Conservation (phyloP, 306 rosid genomes). For the Abrus pulchellus region DNA sequence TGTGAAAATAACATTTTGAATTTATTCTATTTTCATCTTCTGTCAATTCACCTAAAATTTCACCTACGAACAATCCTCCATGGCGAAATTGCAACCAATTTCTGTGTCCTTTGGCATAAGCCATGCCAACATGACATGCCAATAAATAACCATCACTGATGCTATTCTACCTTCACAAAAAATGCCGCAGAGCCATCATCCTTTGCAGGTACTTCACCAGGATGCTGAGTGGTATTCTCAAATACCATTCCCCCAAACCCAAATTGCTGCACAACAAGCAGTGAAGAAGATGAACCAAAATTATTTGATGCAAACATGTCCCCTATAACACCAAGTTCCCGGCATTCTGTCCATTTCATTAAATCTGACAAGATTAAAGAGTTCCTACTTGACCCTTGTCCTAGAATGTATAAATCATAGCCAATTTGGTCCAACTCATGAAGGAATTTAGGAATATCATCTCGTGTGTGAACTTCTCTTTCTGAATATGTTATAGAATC, state of each 20-base stretch:
- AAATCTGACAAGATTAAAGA: constrained; percentile 31
- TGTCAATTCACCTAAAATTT: neutral
- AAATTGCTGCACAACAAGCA: constrained; percentile 51
- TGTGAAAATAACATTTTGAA: neutral
- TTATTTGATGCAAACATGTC: constrained; percentile 57
- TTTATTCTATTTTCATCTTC: neutral
- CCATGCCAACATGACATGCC: neutral
- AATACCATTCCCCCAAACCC: constrained; percentile 49
- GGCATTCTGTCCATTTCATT: constrained; percentile 56
- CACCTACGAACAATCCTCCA: neutral
- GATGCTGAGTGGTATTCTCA: constrained; percentile 1
- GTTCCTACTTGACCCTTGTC: constrained; percentile 52
- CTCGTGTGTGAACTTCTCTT: constrained; percentile 40
- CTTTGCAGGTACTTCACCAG: neutral
- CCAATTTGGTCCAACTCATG: constrained; percentile 47
- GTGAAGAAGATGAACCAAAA: constrained; percentile 49
- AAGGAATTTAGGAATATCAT: constrained; percentile 44
- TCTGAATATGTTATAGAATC: constrained; percentile 50
- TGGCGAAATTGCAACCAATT: neutral
- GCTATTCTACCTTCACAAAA: constrained; percentile 32
- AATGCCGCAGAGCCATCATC: neutral
- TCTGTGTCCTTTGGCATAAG: neutral
- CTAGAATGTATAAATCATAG: constrained; percentile 59
- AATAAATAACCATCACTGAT: neutral
- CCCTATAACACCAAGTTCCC: constrained; percentile 67